phyloP scores from a whole-genome alignment of 352 stramenopile genomes.

The Phytophthora cactorum region DNA sequence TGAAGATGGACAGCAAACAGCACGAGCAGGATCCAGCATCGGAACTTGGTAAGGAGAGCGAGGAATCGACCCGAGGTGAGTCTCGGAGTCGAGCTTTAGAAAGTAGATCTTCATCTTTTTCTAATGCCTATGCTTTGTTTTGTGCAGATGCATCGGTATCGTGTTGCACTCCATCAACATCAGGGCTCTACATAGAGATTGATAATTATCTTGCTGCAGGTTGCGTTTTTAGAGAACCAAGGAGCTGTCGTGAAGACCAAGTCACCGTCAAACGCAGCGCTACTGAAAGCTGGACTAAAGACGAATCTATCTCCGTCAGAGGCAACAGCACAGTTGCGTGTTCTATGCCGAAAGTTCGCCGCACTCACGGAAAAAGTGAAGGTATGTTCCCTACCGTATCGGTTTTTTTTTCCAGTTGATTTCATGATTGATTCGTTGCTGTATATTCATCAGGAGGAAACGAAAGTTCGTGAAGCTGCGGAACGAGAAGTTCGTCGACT shows the following conservation, averaged over 20 bases:
- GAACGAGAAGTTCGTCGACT: constrained; percentile 78
- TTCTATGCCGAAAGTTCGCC: constrained; percentile 87
- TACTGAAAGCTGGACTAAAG: constrained; percentile 66
- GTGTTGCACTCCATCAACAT: background rate
- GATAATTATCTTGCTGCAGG: constrained; percentile 12
- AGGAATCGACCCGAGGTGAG: constrained; percentile 22
- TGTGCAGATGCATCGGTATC: constrained; percentile 32
- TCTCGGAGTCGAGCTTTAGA: background rate
- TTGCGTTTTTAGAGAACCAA: constrained; percentile 39
- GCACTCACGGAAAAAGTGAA: constrained; percentile 87
- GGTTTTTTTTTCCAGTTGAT: background rate
- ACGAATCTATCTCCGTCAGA: constrained; percentile 67
- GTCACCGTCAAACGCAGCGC: constrained; percentile 42
- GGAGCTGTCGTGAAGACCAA: constrained; percentile 41
- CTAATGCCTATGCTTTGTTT: background rate
- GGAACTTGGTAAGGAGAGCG: constrained; percentile 21
- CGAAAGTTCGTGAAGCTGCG: constrained; percentile 69
- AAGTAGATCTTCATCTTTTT: background rate
- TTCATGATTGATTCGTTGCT: background rate
- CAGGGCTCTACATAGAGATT: background rate
- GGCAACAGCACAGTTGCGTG: constrained; percentile 77
- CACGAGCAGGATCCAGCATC: constrained; percentile 14
- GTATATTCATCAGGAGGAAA: constrained; percentile 61
- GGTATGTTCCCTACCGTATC: constrained; percentile 21
- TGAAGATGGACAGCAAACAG: constrained; percentile 22